phyloP scores from a whole-genome alignment of 2,329 filamentous ascomycete genomes.

The Alternaria infectoria region DNA sequence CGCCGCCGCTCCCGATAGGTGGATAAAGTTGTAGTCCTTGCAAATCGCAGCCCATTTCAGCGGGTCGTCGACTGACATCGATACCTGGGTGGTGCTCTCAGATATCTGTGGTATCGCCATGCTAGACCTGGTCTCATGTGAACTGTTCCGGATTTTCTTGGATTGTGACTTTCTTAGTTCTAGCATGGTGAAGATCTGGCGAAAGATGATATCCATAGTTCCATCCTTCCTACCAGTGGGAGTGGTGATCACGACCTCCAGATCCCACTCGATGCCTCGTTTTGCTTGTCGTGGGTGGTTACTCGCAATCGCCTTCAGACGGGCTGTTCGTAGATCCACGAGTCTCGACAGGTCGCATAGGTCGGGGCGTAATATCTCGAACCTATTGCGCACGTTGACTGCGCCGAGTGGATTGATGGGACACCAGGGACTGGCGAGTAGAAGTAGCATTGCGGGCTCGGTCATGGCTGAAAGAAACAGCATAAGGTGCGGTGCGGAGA shows the following conservation, averaged over 20 bases:
- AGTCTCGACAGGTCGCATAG: conserved; percentile 1
- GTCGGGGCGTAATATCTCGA: conserved; percentile 5
- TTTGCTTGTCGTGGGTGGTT: neutral
- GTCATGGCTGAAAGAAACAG: conserved; percentile 10
- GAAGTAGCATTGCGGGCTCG: conserved; percentile 12
- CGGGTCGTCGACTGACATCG: conserved; percentile 1
- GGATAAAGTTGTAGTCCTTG: conserved; percentile 14
- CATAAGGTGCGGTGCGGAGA: neutral
- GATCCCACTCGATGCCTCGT: conserved; percentile 8
- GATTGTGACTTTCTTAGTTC: neutral
- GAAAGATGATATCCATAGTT: neutral
- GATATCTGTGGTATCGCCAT: neutral
- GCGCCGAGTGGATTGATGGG: conserved; percentile 11
- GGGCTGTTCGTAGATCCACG: neutral
- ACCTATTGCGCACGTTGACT: conserved; percentile 12
- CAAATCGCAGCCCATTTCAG: conserved; percentile 6
- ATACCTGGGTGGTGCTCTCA: neutral
- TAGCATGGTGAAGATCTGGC: conserved; percentile 12
- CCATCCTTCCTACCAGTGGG: neutral
- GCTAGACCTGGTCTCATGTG: neutral
- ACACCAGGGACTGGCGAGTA: conserved; percentile 6
- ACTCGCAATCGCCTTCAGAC: neutral
- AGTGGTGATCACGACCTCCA: conserved; percentile 1
- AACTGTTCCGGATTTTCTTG: no score
- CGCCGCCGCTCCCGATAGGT: conserved; percentile 3